Percentiles rank a stretch among this genome's conserved stretches.
Evolutionary conservation across 2,329 filamentous ascomycete species (phyloP).

Genomic region (Huntiella decipiens): DNA sequence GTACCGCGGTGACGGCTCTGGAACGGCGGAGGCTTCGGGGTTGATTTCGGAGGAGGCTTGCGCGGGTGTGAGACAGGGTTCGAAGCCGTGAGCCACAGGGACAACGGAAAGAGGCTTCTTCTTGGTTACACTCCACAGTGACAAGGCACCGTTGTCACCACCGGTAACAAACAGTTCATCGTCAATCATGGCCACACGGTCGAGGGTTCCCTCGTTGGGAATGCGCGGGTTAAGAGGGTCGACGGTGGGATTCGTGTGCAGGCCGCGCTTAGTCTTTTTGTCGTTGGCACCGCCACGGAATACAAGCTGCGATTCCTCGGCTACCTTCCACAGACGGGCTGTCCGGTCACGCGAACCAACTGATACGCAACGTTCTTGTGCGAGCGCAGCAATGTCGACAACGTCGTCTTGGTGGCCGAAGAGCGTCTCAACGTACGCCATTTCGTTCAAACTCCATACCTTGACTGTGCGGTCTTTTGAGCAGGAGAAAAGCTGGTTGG

Average conservation of each 20-base stretch:
- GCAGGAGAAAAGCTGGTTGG: slow-evolving; percentile 81
- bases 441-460: slow-evolving; percentile 79
- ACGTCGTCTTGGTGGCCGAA: slow-evolving; percentile 93
- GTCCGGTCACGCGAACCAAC: slow-evolving; percentile 84
- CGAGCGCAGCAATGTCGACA: slow-evolving; percentile 62
- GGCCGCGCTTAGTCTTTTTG: slow-evolving; percentile 22
- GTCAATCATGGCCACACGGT: slow-evolving; percentile 78
- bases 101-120: slow-evolving; percentile 83
- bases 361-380: slow-evolving; percentile 73
- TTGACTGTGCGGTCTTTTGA: slow-evolving; percentile 88
- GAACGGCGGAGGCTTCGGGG: slow-evolving; percentile 38
- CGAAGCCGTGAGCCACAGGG: slow-evolving; percentile 67
- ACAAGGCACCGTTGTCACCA: slow-evolving; percentile 73
- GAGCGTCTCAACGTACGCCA: slow-evolving; percentile 86
- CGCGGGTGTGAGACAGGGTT: slow-evolving; percentile 47
- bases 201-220: slow-evolving; percentile 69
- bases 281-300: slow-evolving; percentile 66
- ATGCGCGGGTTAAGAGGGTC: slow-evolving; percentile 24
- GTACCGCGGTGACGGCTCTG: slow-evolving; percentile 56
- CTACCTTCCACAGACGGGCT: slow-evolving; percentile 85
- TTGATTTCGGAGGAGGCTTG: slow-evolving; percentile 55
- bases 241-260: slow-evolving; percentile 11
- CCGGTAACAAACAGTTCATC: slow-evolving; percentile 83
- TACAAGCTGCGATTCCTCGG: slow-evolving; percentile 86
- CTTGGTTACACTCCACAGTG: slow-evolving; percentile 76